phyloP scores from a whole-genome alignment of 805 yeast genomes.

The Metschnikowia peoriensis region DNA sequence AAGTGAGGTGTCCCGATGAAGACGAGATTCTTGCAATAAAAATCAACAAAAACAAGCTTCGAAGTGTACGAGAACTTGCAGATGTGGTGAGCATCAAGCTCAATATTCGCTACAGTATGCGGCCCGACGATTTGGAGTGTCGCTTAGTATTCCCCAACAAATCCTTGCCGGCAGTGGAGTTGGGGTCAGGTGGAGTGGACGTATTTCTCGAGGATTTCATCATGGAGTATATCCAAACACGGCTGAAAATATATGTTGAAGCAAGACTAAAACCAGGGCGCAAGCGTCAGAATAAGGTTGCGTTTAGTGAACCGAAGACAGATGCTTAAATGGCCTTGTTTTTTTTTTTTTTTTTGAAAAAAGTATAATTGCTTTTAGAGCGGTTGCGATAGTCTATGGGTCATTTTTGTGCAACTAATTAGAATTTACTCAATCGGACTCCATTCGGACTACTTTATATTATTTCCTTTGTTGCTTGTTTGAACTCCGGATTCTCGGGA shows the following conservation, averaged over 20 bases:
- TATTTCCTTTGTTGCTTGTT: no score
- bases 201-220: slow-evolving; percentile 13
- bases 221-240: slow-evolving; percentile 24
- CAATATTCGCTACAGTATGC: slow-evolving; percentile 8
- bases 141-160: slow-evolving; percentile 14
- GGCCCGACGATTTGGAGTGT: slow-evolving; percentile 7
- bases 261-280: slow-evolving; percentile 14
- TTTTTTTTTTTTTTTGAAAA: neutral
- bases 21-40: slow-evolving; percentile 21
- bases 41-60: slow-evolving; percentile 14
- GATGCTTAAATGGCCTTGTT: no score
- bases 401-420: no score
- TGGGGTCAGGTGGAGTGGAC: slow-evolving; percentile 7
- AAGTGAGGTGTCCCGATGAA: slow-evolving; percentile 8
- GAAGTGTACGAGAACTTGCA: slow-evolving; percentile 14
- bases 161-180: slow-evolving; percentile 10
- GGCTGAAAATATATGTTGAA: slow-evolving; percentile 22
- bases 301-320: neutral
- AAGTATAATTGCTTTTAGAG: neutral
- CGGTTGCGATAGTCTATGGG: no score
- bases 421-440: no score
- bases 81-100: slow-evolving; percentile 15
- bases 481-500: no score
- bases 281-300: neutral
- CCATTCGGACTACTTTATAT: no score